Percentiles rank a stretch among this genome's conserved stretches.
Evolutionary conservation across 192 early-diverging fungal genomes (phyloP).

Genomic region (Diversispora epigaea): DNA sequence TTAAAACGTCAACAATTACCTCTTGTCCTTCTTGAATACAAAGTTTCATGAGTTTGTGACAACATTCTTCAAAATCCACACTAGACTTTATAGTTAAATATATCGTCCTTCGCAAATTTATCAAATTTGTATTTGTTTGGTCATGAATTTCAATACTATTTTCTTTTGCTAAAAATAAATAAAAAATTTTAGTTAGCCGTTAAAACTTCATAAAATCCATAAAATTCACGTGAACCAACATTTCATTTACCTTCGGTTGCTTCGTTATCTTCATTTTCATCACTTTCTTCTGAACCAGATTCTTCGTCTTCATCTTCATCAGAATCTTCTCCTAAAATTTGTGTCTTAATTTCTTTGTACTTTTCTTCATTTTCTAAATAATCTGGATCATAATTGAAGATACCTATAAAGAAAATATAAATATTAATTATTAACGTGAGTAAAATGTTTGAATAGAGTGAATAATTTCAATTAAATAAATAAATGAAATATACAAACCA

Average conservation of each 20-base stretch:
- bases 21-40: conserved; percentile 82
- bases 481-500: conserved; percentile 48
- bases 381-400: conserved; percentile 80
- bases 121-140: conserved; percentile 83
- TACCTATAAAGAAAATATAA: conserved; percentile 35
- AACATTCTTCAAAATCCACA: conserved; percentile 92
- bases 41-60: conserved; percentile 92
- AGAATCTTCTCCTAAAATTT: conserved; percentile 82
- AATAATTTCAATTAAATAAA: neutral
- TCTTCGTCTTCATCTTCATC: conserved; percentile 50
- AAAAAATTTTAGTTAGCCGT: neutral
- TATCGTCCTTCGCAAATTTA: conserved; percentile 88
- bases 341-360: conserved; percentile 75
- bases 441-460: neutral
- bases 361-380: conserved; percentile 82
- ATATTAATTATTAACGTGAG: neutral
- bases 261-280: conserved; percentile 54
- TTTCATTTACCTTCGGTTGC: conserved; percentile 38
- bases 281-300: conserved; percentile 53
- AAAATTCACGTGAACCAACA: neutral
- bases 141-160: conserved; percentile 76
- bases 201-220: conserved; percentile 18
- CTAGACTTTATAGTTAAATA: conserved; percentile 95
- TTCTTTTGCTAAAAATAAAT: conserved; percentile 33
- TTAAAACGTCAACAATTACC: conserved; percentile 30